These are phyloP conservation scores for Lactifluus hygrophoroides DNA, from an alignment of 768 basidiomycete species.

Conservation along the genomic window DNA sequence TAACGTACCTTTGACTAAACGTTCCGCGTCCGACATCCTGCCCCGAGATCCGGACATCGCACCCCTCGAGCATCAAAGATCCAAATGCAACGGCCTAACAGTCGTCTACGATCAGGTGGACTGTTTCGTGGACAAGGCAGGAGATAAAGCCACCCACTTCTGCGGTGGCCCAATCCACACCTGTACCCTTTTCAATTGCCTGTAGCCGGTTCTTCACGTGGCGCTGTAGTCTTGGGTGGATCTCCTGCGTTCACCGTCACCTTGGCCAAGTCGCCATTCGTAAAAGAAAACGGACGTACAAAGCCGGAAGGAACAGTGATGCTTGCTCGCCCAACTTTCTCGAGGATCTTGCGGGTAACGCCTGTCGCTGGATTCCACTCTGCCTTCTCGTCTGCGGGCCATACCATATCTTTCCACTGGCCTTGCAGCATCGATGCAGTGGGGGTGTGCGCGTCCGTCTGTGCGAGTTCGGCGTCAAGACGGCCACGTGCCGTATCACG, in stretches of 20 bases:
- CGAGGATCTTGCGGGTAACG: conserved; percentile 42
- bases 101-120: background rate
- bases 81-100: conserved; percentile 79
- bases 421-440: conserved; percentile 47
- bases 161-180: conserved; percentile 84
- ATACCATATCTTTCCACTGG: conserved; percentile 55
- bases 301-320: conserved; percentile 52
- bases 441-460: conserved; percentile 40
- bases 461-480: conserved; percentile 54
- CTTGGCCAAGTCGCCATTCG: background rate
- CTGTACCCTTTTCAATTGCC: conserved; percentile 57
- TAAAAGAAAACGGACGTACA: conserved; percentile 36
- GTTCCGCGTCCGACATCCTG: conserved; percentile 91
- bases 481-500: conserved; percentile 51
- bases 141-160: conserved; percentile 42
- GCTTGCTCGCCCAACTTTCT: conserved; percentile 57
- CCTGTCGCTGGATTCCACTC: conserved; percentile 59
- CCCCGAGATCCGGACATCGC: conserved; percentile 81
- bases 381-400: conserved; percentile 53
- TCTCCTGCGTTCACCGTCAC: conserved; percentile 40
- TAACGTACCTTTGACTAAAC: conserved; percentile 62
- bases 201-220: conserved; percentile 74
- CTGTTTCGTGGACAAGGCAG: background rate
- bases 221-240: conserved; percentile 69
- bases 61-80: conserved; percentile 72